Evolutionary conservation across 495 filamentous ascomycete species (phyloP).

Genomic region (Tuber brumale): DNA sequence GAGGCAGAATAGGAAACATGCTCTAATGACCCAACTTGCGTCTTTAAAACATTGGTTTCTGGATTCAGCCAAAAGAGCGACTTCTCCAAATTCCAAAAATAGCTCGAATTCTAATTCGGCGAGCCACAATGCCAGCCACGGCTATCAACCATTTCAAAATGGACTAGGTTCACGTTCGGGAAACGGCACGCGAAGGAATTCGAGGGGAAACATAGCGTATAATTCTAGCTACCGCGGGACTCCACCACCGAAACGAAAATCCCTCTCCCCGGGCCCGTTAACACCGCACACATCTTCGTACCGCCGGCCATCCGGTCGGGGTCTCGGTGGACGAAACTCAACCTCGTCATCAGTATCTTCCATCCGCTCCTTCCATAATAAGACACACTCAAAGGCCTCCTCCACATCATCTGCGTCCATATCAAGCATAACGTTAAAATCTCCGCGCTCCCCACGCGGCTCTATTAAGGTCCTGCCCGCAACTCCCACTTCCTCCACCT

Average conservation of each 20-base stretch:
- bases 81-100: constrained; percentile 57
- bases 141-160: constrained; percentile 37
- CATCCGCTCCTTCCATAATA: constrained; percentile 84
- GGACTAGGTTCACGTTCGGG: constrained; percentile 43
- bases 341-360: constrained; percentile 94
- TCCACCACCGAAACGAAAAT: constrained; percentile 59
- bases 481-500: constrained; percentile 69
- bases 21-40: constrained; percentile 69
- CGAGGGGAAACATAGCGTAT: constrained; percentile 33
- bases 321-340: constrained; percentile 84
- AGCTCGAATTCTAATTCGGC: constrained; percentile 52
- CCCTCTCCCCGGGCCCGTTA: constrained; percentile 79
- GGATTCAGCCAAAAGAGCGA: constrained; percentile 66
- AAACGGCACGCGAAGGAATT: constrained; percentile 40
- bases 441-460: constrained; percentile 68
- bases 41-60: constrained; percentile 85
- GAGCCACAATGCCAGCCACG: constrained; percentile 42
- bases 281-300: constrained; percentile 74
- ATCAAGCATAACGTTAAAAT: constrained; percentile 57
- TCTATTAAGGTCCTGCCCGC: constrained; percentile 92
- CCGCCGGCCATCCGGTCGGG: constrained; percentile 62
- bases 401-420: constrained; percentile 77
- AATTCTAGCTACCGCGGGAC: constrained; percentile 44
- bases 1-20: constrained; percentile 58
- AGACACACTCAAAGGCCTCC: constrained; percentile 86